A percentile compares a stretch with the other conserved stretches of the same genome.
phyloP scores from a whole-genome alignment of 164 flowering plant species.

The Liquidambar formosana region DNA sequence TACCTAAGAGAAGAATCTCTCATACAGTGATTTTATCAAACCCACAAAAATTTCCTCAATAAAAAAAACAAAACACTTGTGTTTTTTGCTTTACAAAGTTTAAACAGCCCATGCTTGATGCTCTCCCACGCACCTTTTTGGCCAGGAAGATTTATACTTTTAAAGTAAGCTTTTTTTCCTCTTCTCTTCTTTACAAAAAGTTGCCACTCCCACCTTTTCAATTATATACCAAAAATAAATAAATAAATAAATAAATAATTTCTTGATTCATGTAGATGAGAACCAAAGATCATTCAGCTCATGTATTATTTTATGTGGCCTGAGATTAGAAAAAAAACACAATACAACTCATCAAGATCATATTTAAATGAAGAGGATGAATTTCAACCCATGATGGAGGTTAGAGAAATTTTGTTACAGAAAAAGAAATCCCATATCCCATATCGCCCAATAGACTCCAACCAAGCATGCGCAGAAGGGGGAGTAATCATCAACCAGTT shows the following conservation, averaged over 20 bases:
- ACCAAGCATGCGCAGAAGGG: slow-evolving; percentile 22
- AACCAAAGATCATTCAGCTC: neutral
- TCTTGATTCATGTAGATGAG: no score
- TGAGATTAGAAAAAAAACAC: slow-evolving; percentile 4
- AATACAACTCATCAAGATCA: slow-evolving; percentile 11
- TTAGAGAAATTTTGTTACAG: neutral
- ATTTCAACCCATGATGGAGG: neutral
- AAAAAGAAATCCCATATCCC: slow-evolving; percentile 2
- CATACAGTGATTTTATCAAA: neutral
- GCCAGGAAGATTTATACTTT: slow-evolving; percentile 10
- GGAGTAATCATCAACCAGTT: slow-evolving; percentile 14
- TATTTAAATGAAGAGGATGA: neutral
- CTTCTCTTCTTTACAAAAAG: slow-evolving; percentile 29
- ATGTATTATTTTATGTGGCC: neutral
- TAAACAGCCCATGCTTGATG: slow-evolving; percentile 22
- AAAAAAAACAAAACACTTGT: neutral
- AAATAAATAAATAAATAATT: no score
- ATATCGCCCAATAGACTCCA: slow-evolving; percentile 9
- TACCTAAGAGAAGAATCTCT: slow-evolving; percentile 14
- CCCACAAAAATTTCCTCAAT: neutral
- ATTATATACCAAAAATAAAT: no score
- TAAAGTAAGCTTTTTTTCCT: slow-evolving; percentile 9
- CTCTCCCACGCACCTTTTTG: slow-evolving; percentile 5
- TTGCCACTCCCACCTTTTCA: neutral
- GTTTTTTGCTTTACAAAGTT: slow-evolving; percentile 5